A percentile compares a stretch with the other conserved stretches of the same genome.
Evolutionary conservation across 139 green algal species (phyloP).

Genomic region (Closterium sp.): DNA sequence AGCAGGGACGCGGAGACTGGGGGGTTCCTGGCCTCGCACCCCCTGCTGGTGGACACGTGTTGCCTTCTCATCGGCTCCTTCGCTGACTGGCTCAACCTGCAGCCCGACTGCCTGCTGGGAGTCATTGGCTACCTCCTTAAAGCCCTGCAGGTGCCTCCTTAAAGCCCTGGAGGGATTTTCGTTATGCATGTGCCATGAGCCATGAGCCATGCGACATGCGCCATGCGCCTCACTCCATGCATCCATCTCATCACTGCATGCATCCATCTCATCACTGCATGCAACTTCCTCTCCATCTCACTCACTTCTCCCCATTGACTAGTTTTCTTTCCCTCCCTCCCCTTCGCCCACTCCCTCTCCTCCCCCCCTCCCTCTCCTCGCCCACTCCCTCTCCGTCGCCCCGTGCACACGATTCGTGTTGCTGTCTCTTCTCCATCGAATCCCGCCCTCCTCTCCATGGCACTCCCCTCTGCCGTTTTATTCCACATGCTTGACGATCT

Average conservation of each 20-base stretch:
- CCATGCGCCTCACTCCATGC: too few relatives aligned
- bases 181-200: too few relatives aligned
- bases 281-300: not conserved
- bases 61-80: conserved; percentile 58
- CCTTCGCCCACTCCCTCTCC: not conserved
- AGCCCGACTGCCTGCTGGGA: conserved; percentile 18
- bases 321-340: not conserved
- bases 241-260: too few relatives aligned
- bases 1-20: not conserved
- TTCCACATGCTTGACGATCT: too few relatives aligned
- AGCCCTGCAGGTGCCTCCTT: conserved; percentile 25
- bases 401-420: too few relatives aligned
- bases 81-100: conserved; percentile 62
- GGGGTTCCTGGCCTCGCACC: conserved; percentile 21
- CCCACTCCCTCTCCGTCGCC: too few relatives aligned
- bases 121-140: conserved; percentile 29
- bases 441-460: too few relatives aligned
- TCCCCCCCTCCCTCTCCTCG: not conserved
- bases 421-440: too few relatives aligned
- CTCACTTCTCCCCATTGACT: not conserved
- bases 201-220: too few relatives aligned
- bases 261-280: too few relatives aligned
- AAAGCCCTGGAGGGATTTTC: not conserved
- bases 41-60: conserved; percentile 33
- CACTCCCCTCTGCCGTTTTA: too few relatives aligned